A percentile compares a stretch with the other conserved stretches of the same genome.
phyloP scores from a whole-genome alignment of 768 basidiomycete species.

The Suillus placidus region DNA sequence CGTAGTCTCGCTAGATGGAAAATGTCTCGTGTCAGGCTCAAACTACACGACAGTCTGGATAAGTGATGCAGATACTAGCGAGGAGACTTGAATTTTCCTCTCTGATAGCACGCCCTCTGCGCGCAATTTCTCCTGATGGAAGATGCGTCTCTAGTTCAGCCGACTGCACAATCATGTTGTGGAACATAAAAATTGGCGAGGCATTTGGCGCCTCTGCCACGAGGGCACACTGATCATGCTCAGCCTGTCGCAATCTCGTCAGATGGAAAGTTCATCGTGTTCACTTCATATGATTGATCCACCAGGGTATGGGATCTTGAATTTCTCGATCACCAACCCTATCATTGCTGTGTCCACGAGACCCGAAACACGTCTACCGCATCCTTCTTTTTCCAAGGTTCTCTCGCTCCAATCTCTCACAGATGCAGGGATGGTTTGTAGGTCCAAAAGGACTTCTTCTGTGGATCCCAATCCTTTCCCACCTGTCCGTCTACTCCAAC shows the following conservation, averaged over 20 bases:
- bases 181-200: too few relatives aligned
- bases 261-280: not conserved
- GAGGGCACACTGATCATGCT: constrained; percentile 1
- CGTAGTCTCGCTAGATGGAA: constrained; percentile 6
- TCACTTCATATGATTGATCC: not conserved
- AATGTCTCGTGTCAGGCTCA: constrained; percentile 16
- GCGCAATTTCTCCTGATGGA: not conserved
- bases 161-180: not conserved
- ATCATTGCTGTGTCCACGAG: too few relatives aligned
- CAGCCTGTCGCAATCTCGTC: constrained; percentile 40
- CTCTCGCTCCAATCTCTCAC: not conserved
- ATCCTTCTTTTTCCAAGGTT: not conserved
- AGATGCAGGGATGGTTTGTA: not conserved
- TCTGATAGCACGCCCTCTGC: not conserved
- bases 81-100: not conserved
- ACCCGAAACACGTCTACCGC: not conserved
- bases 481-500: not conserved
- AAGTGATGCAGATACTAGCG: constrained; percentile 16
- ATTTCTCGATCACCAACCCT: not conserved
- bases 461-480: not conserved
- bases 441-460: not conserved
- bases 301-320: not conserved
- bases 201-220: too few relatives aligned
- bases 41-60: constrained; percentile 35
- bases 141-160: not conserved